A percentile compares a stretch with the other conserved stretches of the same genome.
phyloP scores from a whole-genome alignment of 192 early-diverging fungal species.

The Oehlia diaphana region DNA sequence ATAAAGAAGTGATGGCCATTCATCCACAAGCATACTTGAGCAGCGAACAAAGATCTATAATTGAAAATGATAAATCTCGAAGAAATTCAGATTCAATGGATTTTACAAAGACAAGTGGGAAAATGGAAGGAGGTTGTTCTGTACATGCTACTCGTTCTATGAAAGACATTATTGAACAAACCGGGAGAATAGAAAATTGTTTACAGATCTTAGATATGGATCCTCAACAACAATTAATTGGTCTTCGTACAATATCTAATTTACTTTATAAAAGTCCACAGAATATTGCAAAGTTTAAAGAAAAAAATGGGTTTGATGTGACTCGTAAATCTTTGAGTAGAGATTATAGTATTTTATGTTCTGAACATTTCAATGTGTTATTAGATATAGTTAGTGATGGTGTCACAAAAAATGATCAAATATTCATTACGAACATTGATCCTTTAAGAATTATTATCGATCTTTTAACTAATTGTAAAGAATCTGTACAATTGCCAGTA shows the following conservation, averaged over 20 bases:
- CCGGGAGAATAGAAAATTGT: constrained; percentile 39
- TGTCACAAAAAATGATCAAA: constrained; percentile 42
- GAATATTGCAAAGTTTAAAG: constrained; percentile 41
- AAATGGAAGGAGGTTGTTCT: constrained; percentile 38
- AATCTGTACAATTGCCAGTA: constrained; percentile 40
- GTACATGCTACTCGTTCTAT: constrained; percentile 41
- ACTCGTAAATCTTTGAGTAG: constrained; percentile 34
- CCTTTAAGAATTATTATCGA: constrained; percentile 39
- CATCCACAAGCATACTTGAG: constrained; percentile 3
- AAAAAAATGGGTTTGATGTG: constrained; percentile 38
- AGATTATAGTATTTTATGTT: constrained; percentile 31
- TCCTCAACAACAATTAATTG: constrained; percentile 39
- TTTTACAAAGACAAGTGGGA: constrained; percentile 26
- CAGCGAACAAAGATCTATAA: not conserved
- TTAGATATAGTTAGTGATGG: constrained; percentile 45
- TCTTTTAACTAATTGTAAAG: constrained; percentile 30
- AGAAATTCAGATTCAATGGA: constrained; percentile 5
- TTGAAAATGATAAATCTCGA: constrained; percentile 6
- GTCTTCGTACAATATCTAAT: constrained; percentile 43
- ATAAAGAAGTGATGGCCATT: constrained; percentile 32
- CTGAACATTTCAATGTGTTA: constrained; percentile 41
- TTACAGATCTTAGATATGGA: constrained; percentile 41
- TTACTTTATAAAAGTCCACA: constrained; percentile 43
- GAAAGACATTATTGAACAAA: constrained; percentile 37
- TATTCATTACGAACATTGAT: constrained; percentile 37